Evolutionary conservation across 768 basidiomycete species (phyloP), one percentile per base, ranked within the genome.

Genomic region (Neoboletus subvelutipes): DNA sequence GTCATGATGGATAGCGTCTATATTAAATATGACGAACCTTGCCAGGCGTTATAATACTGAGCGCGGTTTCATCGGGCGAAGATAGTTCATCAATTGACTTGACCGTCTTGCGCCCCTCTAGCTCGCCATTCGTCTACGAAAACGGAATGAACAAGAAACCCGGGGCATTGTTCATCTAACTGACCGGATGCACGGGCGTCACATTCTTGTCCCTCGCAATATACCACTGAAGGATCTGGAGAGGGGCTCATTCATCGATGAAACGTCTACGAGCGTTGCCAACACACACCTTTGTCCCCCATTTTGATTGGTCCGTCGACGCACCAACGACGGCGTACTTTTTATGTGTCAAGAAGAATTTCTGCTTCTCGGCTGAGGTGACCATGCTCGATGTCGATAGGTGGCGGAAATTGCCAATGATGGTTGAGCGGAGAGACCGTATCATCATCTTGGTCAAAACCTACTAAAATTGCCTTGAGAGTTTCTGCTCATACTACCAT

Each of bases 321-420:
- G 90, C 90, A 24, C 92, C 92, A 15, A 91, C 83, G 28, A 94
- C 91, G 34, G 90, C 92, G 54, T 80, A 94, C 58, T 76, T 67
- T 6, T 86, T 77, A 13, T 83, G 80, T 10, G 80, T 75, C 41
- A 93, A 68, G 72, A 93, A 93, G 39, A 68, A 63, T 42, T 68
- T 72, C 62, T 78, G 74, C 55, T 81, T 80, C 56, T 85, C 77
- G 42, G 75, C 64, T 59, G 73, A 66, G 37, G 58, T 64, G 11
- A 49, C 31, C 71, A 73, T 73, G 56, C 22, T 57, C 43, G 60
- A 50, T 24, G 55, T 63, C 22, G 55, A 62, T 34, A 54, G 47
- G 12, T 45, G 43, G 18, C 55, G 57, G 50, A 59, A 53, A 51
- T 54, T 40, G 18, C 28, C 8, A n/a, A 43, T 13, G 55, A 54